Percentiles rank a stretch among this genome's conserved stretches.
Conservation (phyloP, 1,284 basidiomycete genomes). For the Ustilago curta region DNA sequence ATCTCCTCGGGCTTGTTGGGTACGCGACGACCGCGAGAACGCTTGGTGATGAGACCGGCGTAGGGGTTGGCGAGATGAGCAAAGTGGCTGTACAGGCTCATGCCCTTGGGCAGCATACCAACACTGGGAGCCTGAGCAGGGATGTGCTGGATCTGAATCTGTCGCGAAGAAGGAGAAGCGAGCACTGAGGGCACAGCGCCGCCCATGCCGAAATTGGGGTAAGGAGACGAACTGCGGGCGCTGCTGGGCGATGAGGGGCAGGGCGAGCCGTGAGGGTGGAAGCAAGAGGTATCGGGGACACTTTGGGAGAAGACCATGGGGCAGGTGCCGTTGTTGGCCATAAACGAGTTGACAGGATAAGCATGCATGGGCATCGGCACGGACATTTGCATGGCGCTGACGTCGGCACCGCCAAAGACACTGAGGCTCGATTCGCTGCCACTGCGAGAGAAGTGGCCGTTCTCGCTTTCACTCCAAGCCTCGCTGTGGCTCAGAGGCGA, state of each 20-base stretch:
- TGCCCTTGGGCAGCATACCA: slow-evolving; percentile 45
- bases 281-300: slow-evolving; percentile 31
- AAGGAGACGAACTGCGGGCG: slow-evolving; percentile 47
- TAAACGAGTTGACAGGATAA: slow-evolving; percentile 26
- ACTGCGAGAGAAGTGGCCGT: slow-evolving; percentile 25
- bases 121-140: slow-evolving; percentile 34
- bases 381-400: slow-evolving; percentile 4
- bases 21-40: slow-evolving; percentile 61
- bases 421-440: slow-evolving; percentile 45
- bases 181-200: slow-evolving; percentile 35
- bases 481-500: slow-evolving; percentile 24
- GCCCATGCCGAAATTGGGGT: slow-evolving; percentile 23
- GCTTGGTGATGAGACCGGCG: slow-evolving; percentile 64
- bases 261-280: slow-evolving; percentile 41
- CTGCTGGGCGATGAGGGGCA: slow-evolving; percentile 50
- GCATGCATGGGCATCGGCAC: slow-evolving; percentile 20
- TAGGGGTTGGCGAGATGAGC: slow-evolving; percentile 52
- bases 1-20: slow-evolving; percentile 66
- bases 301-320: slow-evolving; percentile 51
- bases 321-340: slow-evolving; percentile 21
- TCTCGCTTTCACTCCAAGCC: slow-evolving; percentile 14
- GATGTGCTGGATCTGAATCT: slow-evolving; percentile 44
- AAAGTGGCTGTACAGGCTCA: slow-evolving; percentile 47
- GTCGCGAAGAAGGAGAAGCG: slow-evolving; percentile 34
- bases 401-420: slow-evolving; percentile 23